phyloP scores from a whole-genome alignment of 257 asterid genomes.

The Ballota nigra region DNA sequence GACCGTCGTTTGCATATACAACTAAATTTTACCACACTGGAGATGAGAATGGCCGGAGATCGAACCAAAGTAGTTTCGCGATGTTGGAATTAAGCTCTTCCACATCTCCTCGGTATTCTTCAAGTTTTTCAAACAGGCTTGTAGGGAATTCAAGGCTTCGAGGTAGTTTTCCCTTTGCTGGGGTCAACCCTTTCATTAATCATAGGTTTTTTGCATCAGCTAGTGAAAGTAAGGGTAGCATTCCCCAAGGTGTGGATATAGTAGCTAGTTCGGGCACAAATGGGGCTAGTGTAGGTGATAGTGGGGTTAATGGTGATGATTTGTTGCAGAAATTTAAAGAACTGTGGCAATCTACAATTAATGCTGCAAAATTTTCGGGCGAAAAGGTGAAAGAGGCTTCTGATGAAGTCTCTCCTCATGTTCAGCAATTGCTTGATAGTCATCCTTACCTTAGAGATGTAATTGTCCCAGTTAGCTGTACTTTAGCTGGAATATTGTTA shows the following conservation, averaged over 20 bases:
- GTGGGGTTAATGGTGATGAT: slow-evolving; percentile 49
- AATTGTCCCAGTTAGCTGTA: slow-evolving; percentile 74
- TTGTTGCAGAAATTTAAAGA: slow-evolving; percentile 62
- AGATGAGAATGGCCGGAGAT: slow-evolving; percentile 24
- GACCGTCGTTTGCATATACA: slow-evolving; percentile 26
- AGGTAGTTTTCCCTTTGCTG: slow-evolving; percentile 34
- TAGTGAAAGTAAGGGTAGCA: slow-evolving; percentile 32
- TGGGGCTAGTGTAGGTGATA: slow-evolving; percentile 32
- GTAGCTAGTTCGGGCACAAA: slow-evolving; percentile 32
- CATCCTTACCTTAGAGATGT: slow-evolving; percentile 86
- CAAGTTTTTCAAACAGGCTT: slow-evolving; percentile 15
- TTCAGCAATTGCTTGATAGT: slow-evolving; percentile 64
- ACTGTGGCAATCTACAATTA: slow-evolving; percentile 50
- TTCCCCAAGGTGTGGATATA: slow-evolving; percentile 21
- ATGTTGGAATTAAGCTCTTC: slow-evolving; percentile 26
- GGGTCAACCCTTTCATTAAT: slow-evolving; percentile 29
- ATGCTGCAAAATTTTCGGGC: slow-evolving; percentile 44
- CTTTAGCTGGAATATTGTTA: slow-evolving; percentile 61
- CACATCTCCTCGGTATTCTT: neutral
- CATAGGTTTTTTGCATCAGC: slow-evolving; percentile 51
- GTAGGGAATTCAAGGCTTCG: slow-evolving; percentile 19
- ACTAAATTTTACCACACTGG: slow-evolving; percentile 30
- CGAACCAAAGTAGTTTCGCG: slow-evolving; percentile 29
- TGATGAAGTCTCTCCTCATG: slow-evolving; percentile 48
- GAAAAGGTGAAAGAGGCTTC: slow-evolving; percentile 67